Base-by-base conservation (phyloP, 139 green algal species). In the Nannochloris sp. region DNA sequence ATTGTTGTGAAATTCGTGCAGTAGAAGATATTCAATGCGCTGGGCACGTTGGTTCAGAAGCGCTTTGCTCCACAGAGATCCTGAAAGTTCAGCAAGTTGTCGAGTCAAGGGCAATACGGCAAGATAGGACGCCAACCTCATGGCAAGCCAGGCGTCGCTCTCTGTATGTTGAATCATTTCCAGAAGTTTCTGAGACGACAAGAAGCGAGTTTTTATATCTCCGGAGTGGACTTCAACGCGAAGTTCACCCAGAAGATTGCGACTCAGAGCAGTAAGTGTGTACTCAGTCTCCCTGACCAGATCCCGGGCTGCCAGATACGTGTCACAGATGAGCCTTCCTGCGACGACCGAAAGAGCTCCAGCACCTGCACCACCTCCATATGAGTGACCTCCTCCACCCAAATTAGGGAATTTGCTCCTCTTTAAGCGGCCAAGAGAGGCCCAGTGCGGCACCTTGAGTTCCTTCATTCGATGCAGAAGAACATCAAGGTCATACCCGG, bases 11-110 rank as follows among this genome's bases (percentile, higher is more conserved):
- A 99, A 99, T 81, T 99, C 94, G 69, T 99, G 93, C 63, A 96
- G 84, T 67, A 99, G 85, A 57, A 99, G 86, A 78, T 89, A 95
- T 82, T 99, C 93, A 31, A 98, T 98, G 68, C 93, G 88, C 80
- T 93, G 85, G 16, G 93, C 92, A 16, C 92, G 82, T 56, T 87
- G 77, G n/a, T 87, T 84, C 68, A 91, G 43, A 73, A 96, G 78
- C 20, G 80, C 84, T 45, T 78, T 82, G 59, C 65, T 77, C 90
- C 90, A 96, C 17, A 89, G 64, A 63, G 73, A 88, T 9, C 90
- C 91, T n/a, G 75, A 83, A 28, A 97, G 72, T 31, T 68, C 72
- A 59, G 86, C 84, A 59, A 97, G 76, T 75, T 95, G 91, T 40
- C 87, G 79, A 2, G 86, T 86, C 30, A 97, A 75, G 5, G 88